Percentiles rank a stretch among this genome's conserved stretches.
phyloP scores from a whole-genome alignment of 2,329 filamentous ascomycete genomes.

The Cryphonectria parasitica region DNA sequence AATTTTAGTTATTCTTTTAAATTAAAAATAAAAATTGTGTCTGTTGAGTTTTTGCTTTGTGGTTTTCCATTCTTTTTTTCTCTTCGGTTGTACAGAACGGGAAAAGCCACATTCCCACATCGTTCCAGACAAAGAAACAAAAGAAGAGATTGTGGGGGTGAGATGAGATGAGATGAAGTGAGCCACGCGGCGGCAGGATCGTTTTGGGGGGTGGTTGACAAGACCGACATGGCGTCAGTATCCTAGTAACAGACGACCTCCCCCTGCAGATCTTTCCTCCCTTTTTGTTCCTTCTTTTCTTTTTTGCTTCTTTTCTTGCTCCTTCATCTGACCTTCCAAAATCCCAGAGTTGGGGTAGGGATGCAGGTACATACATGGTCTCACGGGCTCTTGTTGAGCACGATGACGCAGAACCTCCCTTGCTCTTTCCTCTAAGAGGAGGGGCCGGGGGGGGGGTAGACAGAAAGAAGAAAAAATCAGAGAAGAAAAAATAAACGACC shows the following conservation, averaged over 20 bases:
- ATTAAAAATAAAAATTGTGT: too few relatives aligned
- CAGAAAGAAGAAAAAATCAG: neutral
- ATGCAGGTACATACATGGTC: neutral
- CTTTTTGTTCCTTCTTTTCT: neutral
- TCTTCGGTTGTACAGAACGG: neutral
- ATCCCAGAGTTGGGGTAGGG: neutral
- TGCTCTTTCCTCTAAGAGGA: conserved; percentile 4
- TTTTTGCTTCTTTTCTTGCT: neutral
- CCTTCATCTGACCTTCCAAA: neutral
- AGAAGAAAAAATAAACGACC: neutral
- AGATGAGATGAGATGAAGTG: neutral
- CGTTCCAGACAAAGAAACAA: neutral
- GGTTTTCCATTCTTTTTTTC: neutral
- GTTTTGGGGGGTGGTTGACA: neutral
- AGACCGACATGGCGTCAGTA: neutral
- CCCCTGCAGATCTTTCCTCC: neutral
- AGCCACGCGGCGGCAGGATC: neutral
- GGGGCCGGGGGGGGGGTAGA: too few relatives aligned
- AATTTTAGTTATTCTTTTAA: neutral
- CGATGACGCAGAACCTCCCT: neutral
- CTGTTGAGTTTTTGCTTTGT: too few relatives aligned
- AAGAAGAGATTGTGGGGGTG: neutral
- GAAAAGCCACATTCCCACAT: neutral
- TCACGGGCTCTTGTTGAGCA: neutral
- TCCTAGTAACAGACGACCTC: neutral